Evolutionary conservation across 2,329 filamentous ascomycete genomes (phyloP), one percentile per base, ranked within the genome.

Genomic region (Xylariaceae sp.): DNA sequence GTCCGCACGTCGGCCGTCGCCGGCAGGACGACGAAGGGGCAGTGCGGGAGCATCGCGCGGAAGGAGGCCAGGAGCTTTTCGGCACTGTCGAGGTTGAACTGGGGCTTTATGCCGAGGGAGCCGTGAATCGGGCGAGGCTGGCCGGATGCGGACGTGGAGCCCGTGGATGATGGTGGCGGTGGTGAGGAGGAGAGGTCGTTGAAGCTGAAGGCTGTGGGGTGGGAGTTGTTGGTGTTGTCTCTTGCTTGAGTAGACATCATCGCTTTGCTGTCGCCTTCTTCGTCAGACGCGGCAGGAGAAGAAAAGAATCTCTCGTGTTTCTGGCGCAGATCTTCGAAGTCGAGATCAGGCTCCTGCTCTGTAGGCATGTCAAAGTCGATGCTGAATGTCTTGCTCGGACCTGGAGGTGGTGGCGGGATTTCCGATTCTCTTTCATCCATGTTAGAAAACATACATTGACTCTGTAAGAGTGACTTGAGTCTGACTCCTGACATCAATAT

Each of bases 71-170:
- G 60, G 3, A 77, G 57, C 4, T 63, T 64, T 28, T 66, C 60
- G 4, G 75, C 75, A n/a, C 72, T 76, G 39, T 73, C 67, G 4
- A 77, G 65, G 56, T 78, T 78, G 59, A 78, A 78, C 51, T 70
- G 69, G 0, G 74, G 74, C 41, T 71, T 72, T 13, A 73, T 64
- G 9, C 67, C 65, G 4, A 74, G 51, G 24, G 60, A 64, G 17
- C 64, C 60, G 13, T 32, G 16, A 26, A 70, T 58, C 2, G 63
- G 57, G 43, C 62, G 55, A 7, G 15, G n/a, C 39, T 52, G 22
- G 6, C 22, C 22, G 6, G 22, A 26, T 26, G 22, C 32, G 26
- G 44, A 38, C 13, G 42, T 45, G 9, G 44, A 49, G n/a, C 35
- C 41, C 17, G 32, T 38, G 19, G n/a, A 31, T 9, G 57, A 41